These are phyloP conservation scores for Claviceps fusiformis DNA, from an alignment of 2,329 filamentous ascomycete genomes.

Conservation along the genomic window DNA sequence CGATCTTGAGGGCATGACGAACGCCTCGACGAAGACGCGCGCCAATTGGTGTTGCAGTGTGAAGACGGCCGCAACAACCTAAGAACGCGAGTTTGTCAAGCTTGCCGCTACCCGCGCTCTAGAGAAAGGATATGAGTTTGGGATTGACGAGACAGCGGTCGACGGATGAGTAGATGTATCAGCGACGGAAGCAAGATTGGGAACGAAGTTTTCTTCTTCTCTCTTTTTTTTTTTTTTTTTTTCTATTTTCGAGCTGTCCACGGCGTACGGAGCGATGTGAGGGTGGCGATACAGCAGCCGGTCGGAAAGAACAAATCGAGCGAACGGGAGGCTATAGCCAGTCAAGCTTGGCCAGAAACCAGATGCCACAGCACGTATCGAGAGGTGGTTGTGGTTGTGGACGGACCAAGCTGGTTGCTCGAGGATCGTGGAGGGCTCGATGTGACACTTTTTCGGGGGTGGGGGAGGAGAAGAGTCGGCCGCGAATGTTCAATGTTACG, in stretches of 20 bases:
- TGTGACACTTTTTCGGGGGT: constrained; percentile 9
- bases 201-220: no score
- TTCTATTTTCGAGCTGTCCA: not conserved
- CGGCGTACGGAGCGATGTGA: not conserved
- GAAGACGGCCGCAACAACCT: constrained; percentile 2
- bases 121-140: not conserved
- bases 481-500: constrained; percentile 15
- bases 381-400: constrained; percentile 11
- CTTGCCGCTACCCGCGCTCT: not conserved
- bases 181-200: not conserved
- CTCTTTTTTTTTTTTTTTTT: no score
- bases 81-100: not conserved
- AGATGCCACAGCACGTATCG: constrained; percentile 10
- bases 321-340: not conserved
- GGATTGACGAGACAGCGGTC: constrained; percentile 1
- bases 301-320: constrained; percentile 4
- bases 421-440: constrained; percentile 19
- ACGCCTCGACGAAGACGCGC: constrained; percentile 32
- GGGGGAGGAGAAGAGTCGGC: constrained; percentile 8
- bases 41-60: constrained; percentile 11
- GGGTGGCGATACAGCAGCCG: constrained; percentile 2
- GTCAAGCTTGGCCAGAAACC: constrained; percentile 8
- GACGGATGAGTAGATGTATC: not conserved
- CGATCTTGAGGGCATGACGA: constrained; percentile 46
- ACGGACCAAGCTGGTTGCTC: constrained; percentile 16